phyloP scores from a whole-genome alignment of 2,329 filamentous ascomycete genomes.

The Leptographium radiaticola region DNA sequence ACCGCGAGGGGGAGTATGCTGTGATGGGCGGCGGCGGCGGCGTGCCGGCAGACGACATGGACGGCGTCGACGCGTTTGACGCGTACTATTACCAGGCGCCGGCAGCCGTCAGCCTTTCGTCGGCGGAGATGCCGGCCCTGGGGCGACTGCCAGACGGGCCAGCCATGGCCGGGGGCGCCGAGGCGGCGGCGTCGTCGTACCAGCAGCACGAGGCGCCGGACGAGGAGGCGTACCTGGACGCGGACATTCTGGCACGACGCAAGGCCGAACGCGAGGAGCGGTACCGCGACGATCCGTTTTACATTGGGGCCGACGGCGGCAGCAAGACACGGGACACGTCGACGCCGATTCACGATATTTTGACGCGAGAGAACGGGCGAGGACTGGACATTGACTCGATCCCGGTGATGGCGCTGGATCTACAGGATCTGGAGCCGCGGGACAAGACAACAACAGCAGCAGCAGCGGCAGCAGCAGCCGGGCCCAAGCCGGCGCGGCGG shows the following conservation, averaged over 20 bases:
- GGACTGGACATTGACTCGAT: slow-evolving; percentile 88
- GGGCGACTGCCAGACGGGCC: slow-evolving; percentile 31
- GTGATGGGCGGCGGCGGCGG: slow-evolving; percentile 24
- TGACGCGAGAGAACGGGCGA: slow-evolving; percentile 58
- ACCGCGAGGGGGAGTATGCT: slow-evolving; percentile 20
- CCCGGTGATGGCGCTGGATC: slow-evolving; percentile 83
- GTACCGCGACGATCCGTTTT: slow-evolving; percentile 90
- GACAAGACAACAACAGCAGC: slow-evolving; percentile 14
- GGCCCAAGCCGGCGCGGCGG: slow-evolving; percentile 12
- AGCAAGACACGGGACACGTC: slow-evolving; percentile 44
- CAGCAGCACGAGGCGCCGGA: slow-evolving; percentile 32
- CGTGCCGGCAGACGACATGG: slow-evolving; percentile 20
- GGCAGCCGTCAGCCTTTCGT: slow-evolving; percentile 36
- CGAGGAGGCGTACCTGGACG: slow-evolving; percentile 55
- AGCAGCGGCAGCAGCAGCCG: neutral
- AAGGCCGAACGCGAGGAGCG: slow-evolving; percentile 68
- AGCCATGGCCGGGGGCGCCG: slow-evolving; percentile 24
- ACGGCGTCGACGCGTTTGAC: slow-evolving; percentile 46
- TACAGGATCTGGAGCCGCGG: slow-evolving; percentile 39
- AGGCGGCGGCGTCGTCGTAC: slow-evolving; percentile 1
- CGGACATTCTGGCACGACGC: slow-evolving; percentile 59
- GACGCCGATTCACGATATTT: slow-evolving; percentile 68
- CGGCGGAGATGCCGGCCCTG: slow-evolving; percentile 42
- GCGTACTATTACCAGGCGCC: slow-evolving; percentile 49
- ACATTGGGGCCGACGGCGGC: slow-evolving; percentile 54